Conservation (phyloP, 352 stramenopile genomes). For the Globisporangium echinulatum region DNA sequence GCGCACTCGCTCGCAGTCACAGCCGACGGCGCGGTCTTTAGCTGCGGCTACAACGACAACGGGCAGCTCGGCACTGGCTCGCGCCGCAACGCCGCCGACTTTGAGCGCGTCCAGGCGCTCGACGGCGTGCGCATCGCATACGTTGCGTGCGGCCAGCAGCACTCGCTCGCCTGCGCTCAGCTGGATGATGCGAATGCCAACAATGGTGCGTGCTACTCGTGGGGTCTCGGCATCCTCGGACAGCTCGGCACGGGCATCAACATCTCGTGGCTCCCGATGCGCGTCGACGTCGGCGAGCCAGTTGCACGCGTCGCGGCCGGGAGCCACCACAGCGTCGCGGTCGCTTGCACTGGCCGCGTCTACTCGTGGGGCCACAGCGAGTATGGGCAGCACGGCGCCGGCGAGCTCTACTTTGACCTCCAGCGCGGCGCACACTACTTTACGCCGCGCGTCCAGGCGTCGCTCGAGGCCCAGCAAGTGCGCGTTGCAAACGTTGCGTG, state of each 20-base stretch:
- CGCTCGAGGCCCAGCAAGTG: conserved; percentile 32
- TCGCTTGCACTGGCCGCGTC: conserved; percentile 44
- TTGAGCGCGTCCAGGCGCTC: conserved; percentile 42
- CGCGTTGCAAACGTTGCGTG: conserved; percentile 33
- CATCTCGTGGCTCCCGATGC: conserved; percentile 56
- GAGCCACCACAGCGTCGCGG: conserved; percentile 71
- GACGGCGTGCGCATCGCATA: conserved; percentile 45
- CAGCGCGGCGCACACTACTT: conserved; percentile 76
- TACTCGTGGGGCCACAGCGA: conserved; percentile 80
- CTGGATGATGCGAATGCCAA: conserved; percentile 11
- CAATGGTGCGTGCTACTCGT: conserved; percentile 56
- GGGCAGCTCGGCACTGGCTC: conserved; percentile 64
- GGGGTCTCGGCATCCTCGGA: conserved; percentile 66
- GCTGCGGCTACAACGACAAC: conserved; percentile 83
- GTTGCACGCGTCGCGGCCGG: conserved; percentile 54
- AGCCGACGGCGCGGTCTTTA: conserved; percentile 45
- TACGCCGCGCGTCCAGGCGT: conserved; percentile 50
- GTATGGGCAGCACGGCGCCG: conserved; percentile 74
- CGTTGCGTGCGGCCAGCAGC: conserved; percentile 68
- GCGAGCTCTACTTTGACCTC: conserved; percentile 59
- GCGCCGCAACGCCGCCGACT: conserved; percentile 57
- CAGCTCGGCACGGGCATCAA: conserved; percentile 62
- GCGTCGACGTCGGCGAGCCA: conserved; percentile 44
- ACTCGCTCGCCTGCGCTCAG: conserved; percentile 58
- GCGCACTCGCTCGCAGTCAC: conserved; percentile 64